phyloP scores from a whole-genome alignment of 495 filamentous ascomycete genomes.

The Oidiodendron maius region DNA sequence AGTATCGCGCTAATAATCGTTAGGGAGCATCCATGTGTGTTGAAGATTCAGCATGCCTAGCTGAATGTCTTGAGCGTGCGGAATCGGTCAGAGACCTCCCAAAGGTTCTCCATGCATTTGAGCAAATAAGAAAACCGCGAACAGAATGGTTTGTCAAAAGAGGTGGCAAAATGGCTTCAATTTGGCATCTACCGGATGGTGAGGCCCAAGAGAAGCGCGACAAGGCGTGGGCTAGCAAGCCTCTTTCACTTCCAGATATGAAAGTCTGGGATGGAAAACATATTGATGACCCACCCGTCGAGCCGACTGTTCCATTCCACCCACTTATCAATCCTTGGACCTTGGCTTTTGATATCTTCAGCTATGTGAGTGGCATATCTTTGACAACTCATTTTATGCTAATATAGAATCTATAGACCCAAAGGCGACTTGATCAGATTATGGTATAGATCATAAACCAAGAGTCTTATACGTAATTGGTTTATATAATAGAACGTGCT shows the following conservation, averaged over 20 bases:
- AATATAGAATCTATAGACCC: too few species aligned
- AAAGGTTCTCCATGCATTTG: background rate
- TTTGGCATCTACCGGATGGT: background rate
- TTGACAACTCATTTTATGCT: too few species aligned
- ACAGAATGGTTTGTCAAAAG: background rate
- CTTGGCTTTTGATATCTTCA: background rate
- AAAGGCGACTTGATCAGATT: too few species aligned
- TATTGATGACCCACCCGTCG: background rate
- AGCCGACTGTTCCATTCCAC: too few species aligned
- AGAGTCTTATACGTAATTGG: too few species aligned
- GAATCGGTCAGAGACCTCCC: background rate
- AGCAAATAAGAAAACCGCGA: slow-evolving; percentile 1
- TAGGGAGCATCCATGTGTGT: background rate
- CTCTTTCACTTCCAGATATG: background rate
- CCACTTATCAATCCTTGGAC: background rate
- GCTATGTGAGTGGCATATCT: background rate
- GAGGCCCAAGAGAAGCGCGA: background rate
- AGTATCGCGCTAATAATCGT: background rate
- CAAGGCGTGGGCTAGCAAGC: background rate
- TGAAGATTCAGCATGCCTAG: slow-evolving; percentile 1
- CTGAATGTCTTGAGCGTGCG: background rate
- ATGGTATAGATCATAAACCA: too few species aligned
- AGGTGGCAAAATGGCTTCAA: background rate
- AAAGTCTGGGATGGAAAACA: background rate
- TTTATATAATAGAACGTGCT: too few species aligned